Evolutionary conservation across 1,284 basidiomycete genomes (phyloP), one percentile per base, ranked within the genome.

Genomic region (Stereum hirsutum): DNA sequence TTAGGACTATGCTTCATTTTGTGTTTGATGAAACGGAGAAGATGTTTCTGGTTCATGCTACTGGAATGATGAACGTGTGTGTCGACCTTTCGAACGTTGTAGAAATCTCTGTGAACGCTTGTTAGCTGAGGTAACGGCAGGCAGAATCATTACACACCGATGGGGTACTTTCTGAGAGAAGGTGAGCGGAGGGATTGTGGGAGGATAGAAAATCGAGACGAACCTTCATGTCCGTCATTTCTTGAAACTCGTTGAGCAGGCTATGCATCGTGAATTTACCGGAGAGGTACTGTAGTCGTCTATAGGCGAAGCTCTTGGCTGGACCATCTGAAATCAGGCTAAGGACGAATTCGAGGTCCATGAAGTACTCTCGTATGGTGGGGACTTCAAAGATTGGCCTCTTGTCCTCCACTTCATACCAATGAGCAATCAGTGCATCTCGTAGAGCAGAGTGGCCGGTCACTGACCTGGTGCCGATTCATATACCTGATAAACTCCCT

Each of bases 11-110:
- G 78, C 64, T 90, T 92, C 85, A 93, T 91, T 64, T 99, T 98
- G 35, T 85, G 82, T 63, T 99, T 99, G 72, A 99, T 99, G 67
- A 99, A 99, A 5, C 96, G 92, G 20, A 99, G 69, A n/a, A 99
- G 68, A 66, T 99, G 96, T 65, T 99, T 99, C 62, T 99, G 96
- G 62, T 99, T 99, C 95, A 99, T 98, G 61, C 89, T 88, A 43
- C 94, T 96, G 8, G 93, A 96, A 63, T 99, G 92, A 58, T 99
- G 96, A 17, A 99, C 90, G 64, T 99, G 95, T 7, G 96, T 99
- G 60, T 98, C 95, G 47, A 99, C 92, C 61, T 99, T 99, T 38
- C 95, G 84, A 32, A 94, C 75, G 58, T 99, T 99, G 69, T 99
- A 99, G 57, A 99, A 98, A 65, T 99, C 96, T 53, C 94, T 92